Percentiles rank a stretch among this genome's conserved stretches.
Conservation (phyloP, 2,329 filamentous ascomycete species). For the Penicillium sp. region DNA sequence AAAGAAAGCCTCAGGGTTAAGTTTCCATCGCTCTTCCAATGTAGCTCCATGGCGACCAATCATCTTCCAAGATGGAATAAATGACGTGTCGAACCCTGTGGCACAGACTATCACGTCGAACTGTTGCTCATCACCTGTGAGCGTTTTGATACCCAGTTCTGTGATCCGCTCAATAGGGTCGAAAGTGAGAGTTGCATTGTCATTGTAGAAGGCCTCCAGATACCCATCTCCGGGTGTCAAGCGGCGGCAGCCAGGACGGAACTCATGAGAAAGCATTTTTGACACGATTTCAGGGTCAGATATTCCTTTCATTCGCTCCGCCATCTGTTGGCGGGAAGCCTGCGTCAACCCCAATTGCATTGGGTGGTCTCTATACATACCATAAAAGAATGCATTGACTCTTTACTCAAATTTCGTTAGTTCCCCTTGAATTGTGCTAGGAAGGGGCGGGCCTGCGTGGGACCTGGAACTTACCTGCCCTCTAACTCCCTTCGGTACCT, state of each 20-base stretch:
- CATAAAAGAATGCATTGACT: slow-evolving; percentile 2
- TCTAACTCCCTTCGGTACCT: slow-evolving; percentile 10
- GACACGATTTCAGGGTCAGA: neutral
- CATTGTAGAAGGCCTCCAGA: slow-evolving; percentile 46
- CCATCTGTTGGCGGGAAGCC: neutral
- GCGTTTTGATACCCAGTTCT: slow-evolving; percentile 24
- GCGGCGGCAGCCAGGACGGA: slow-evolving; percentile 44
- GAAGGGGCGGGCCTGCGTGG: neutral
- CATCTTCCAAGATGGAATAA: slow-evolving; percentile 26
- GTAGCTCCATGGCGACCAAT: slow-evolving; percentile 25
- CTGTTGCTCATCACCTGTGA: slow-evolving; percentile 17
- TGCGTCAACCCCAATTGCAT: neutral
- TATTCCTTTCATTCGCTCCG: neutral
- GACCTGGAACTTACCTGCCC: neutral
- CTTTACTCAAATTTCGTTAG: neutral
- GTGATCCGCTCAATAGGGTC: slow-evolving; percentile 38
- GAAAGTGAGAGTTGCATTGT: slow-evolving; percentile 34
- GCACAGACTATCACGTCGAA: slow-evolving; percentile 33
- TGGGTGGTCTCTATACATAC: slow-evolving; percentile 4
- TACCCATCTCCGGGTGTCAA: slow-evolving; percentile 53
- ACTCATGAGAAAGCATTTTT: slow-evolving; percentile 18
- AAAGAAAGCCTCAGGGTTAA: slow-evolving; percentile 27
- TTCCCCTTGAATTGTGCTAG: neutral
- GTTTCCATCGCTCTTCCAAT: slow-evolving; percentile 27
- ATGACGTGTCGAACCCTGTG: slow-evolving; percentile 34